A percentile compares a stretch with the other conserved stretches of the same genome.
Evolutionary conservation across 257 asterid species (phyloP).

Genomic region (Ajuga chamaepitys): DNA sequence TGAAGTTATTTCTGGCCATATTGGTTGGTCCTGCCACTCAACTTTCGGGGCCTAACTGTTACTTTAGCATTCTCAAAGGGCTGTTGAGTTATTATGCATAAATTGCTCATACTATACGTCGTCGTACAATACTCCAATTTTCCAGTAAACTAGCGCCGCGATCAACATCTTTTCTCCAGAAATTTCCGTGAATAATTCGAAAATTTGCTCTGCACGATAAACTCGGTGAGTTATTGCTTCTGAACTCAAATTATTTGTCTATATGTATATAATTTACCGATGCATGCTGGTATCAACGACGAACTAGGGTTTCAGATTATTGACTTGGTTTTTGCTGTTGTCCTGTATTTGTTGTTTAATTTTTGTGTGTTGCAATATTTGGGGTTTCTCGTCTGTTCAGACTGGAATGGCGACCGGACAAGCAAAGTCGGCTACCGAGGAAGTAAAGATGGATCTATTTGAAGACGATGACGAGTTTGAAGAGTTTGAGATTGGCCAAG

Average conservation of each 20-base stretch:
- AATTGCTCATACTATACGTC: not conserved
- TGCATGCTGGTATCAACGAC: not conserved
- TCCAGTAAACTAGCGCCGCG: not conserved
- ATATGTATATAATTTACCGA: not conserved
- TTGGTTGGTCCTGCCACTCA: not conserved
- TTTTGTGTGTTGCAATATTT: not conserved
- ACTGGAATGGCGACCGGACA: conserved; percentile 54
- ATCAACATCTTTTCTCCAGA: not conserved
- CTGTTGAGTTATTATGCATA: not conserved
- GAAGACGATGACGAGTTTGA: conserved; percentile 88
- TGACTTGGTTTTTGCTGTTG: not conserved
- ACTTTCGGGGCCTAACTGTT: not conserved
- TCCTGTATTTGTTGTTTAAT: not conserved
- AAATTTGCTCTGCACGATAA: not conserved
- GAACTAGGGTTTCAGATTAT: conserved; percentile 14
- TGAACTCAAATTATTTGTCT: not conserved
- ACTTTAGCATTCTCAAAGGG: not conserved
- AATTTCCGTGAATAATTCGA: not conserved
- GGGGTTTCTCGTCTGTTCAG: too few species aligned
- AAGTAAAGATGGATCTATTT: conserved; percentile 59
- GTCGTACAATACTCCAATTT: not conserved
- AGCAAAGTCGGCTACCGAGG: conserved; percentile 56
- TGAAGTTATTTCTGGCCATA: not conserved
- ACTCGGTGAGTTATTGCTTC: conserved; percentile 2
- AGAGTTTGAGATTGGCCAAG: conserved; percentile 68